Conservation (phyloP, 805 yeast species). For the Candida nemodendra region DNA sequence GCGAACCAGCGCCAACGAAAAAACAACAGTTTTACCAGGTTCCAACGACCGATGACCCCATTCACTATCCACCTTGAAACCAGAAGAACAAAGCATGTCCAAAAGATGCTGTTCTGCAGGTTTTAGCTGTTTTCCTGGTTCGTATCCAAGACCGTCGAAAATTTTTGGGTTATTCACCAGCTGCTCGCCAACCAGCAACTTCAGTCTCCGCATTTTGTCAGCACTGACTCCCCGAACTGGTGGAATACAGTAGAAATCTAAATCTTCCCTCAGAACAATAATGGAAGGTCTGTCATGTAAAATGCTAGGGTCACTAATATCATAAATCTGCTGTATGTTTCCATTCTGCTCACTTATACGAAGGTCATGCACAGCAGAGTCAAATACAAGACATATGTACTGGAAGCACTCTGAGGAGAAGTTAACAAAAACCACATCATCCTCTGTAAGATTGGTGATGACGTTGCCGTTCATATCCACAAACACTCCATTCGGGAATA, state of each 20-base stretch:
- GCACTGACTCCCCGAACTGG: slow-evolving; percentile 54
- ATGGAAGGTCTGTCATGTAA: slow-evolving; percentile 82
- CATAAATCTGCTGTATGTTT: slow-evolving; percentile 27
- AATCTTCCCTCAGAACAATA: slow-evolving; percentile 88
- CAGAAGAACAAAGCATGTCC: slow-evolving; percentile 93
- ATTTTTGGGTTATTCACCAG: slow-evolving; percentile 57
- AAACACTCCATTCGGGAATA: slow-evolving; percentile 89
- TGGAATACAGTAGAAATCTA: slow-evolving; percentile 90
- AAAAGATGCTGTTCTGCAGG: slow-evolving; percentile 93
- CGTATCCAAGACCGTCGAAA: slow-evolving; percentile 77
- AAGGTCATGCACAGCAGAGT: slow-evolving; percentile 63
- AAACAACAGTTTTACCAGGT: slow-evolving; percentile 82
- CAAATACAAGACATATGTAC: slow-evolving; percentile 73
- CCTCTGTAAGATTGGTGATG: slow-evolving; percentile 74
- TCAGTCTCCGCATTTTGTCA: slow-evolving; percentile 65
- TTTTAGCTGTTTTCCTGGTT: slow-evolving; percentile 54
- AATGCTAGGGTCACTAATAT: slow-evolving; percentile 53
- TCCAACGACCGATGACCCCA: slow-evolving; percentile 95
- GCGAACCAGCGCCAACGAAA: slow-evolving; percentile 74
- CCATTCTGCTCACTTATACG: slow-evolving; percentile 37
- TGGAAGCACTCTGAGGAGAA: slow-evolving; percentile 85
- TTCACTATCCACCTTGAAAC: slow-evolving; percentile 59
- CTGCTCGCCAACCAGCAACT: slow-evolving; percentile 68
- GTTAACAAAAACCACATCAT: slow-evolving; percentile 77
- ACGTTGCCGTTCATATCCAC: slow-evolving; percentile 74